These are phyloP conservation scores for Ormosia semicastrata DNA, from an alignment of 306 rosid genomes.

Conservation along the genomic window DNA sequence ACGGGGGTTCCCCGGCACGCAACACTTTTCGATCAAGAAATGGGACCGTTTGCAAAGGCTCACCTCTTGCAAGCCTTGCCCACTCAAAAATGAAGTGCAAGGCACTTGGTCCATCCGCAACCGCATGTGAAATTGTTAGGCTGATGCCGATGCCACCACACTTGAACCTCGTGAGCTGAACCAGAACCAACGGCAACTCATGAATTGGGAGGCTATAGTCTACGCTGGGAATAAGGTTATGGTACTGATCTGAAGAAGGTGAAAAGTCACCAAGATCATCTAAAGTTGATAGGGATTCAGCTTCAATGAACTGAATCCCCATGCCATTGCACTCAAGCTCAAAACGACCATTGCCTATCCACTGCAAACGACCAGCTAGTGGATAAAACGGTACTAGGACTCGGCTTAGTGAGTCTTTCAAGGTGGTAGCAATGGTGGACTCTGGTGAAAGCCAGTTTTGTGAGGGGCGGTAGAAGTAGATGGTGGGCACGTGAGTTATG, in stretches of 20 bases:
- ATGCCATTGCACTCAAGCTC: slow-evolving; percentile 53
- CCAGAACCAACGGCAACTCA: slow-evolving; percentile 43
- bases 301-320: slow-evolving; percentile 52
- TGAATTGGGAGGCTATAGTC: slow-evolving; percentile 51
- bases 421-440: slow-evolving; percentile 26
- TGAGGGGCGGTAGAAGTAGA: slow-evolving; percentile 47
- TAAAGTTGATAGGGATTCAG: slow-evolving; percentile 34
- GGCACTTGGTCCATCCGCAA: slow-evolving; percentile 52
- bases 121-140: slow-evolving; percentile 38
- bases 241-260: slow-evolving; percentile 14
- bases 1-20: slow-evolving; percentile 25
- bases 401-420: slow-evolving; percentile 43
- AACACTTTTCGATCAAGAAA: slow-evolving; percentile 34
- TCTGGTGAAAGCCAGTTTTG: neutral
- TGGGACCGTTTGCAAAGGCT: slow-evolving; percentile 38
- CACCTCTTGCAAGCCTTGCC: slow-evolving; percentile 51
- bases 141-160: slow-evolving; percentile 56
- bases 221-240: slow-evolving; percentile 24
- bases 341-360: slow-evolving; percentile 45
- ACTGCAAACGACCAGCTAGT: slow-evolving; percentile 54
- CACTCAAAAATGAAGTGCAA: slow-evolving; percentile 50
- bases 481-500: slow-evolving; percentile 46
- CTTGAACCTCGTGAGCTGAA: slow-evolving; percentile 51
- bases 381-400: slow-evolving; percentile 65
- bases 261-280: slow-evolving; percentile 43